Conservation (phyloP, 1,284 basidiomycete genomes). For the Puccinia coronata region DNA sequence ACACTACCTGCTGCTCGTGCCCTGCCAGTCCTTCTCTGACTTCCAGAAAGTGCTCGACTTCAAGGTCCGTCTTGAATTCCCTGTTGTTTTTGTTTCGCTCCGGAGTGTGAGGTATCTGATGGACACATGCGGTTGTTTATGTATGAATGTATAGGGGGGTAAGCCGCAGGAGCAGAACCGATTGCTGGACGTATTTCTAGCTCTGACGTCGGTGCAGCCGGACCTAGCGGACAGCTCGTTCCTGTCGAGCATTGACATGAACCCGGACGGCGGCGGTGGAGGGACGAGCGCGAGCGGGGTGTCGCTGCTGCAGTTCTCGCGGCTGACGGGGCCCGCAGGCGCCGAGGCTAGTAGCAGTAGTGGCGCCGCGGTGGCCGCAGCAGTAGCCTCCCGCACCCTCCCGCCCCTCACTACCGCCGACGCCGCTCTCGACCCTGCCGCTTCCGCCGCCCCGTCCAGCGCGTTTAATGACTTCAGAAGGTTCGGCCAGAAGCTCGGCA, state of each 20-base stretch:
- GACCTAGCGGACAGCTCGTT: constrained; percentile 86
- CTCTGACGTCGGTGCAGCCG: constrained; percentile 80
- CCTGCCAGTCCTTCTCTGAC: constrained; percentile 87
- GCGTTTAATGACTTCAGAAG: constrained; percentile 53
- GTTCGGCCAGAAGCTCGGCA: constrained; percentile 53
- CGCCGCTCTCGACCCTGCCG: constrained; percentile 38
- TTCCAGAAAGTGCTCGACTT: constrained; percentile 76
- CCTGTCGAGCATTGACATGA: constrained; percentile 89
- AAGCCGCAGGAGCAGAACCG: constrained; percentile 80
- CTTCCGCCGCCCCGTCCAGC: background rate
- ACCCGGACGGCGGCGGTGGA: constrained; percentile 62
- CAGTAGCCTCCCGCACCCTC: background rate
- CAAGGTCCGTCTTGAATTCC: constrained; percentile 63
- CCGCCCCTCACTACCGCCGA: constrained; percentile 49
- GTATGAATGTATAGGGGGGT: too few species aligned
- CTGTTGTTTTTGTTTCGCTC: too few species aligned
- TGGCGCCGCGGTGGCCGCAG: constrained; percentile 10
- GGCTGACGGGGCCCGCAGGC: constrained; percentile 27
- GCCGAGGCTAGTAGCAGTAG: background rate
- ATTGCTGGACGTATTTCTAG: constrained; percentile 85
- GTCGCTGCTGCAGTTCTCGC: constrained; percentile 51
- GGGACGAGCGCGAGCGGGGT: constrained; percentile 26
- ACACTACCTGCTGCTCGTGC: constrained; percentile 87
- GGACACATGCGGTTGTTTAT: too few species aligned
- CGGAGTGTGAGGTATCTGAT: too few species aligned